Base-by-base conservation (phyloP, 257 asterid genomes). In the Vinca minor region DNA sequence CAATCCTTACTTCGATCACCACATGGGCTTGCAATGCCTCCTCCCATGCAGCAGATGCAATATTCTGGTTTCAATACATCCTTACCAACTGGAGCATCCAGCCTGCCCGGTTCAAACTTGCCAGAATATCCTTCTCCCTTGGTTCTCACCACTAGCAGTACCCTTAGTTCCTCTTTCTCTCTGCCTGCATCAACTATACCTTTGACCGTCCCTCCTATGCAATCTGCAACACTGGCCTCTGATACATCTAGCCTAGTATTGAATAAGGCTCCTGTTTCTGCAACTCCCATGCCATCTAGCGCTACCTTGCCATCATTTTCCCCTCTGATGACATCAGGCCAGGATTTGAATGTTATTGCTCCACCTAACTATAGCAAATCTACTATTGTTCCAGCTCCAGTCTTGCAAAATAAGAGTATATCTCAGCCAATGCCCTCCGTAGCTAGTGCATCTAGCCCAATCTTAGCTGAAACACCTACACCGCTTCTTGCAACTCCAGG, bases 1-100 rank as follows among this genome's bases (percentile, higher is more conserved):
- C 98, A 87, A 64, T 59, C 96, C 67, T 71, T 93, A 74, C 89
- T 87, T 59, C 81, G 89, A 48, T 95, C 98, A 26, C 95, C 98
- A 71, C 80, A 86, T 15, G 95, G 92, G 52, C 54, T 88, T 71
- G 66, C 88, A 32, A 73, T 88, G 62, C 86, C 95, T 49, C 89
- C 94, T 53, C 45, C 93, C 62, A 75, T 92, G 95, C 96, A 81
- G 38, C 98, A 80, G 68, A 79, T 88, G 87, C 98, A 82, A 48
- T 85, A 76, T 78, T 59, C 96, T 64, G 71, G 83, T 66, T 84
- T 83, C 73, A 87, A 74, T 73, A 21, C 95, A 55, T 71, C 97
- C 39, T 66, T 84, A 68, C 84, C 91, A 25, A 62, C 69, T 44
- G 80, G 80, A 42, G 60, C 79, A 25, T 29, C 94, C 20, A 69